phyloP scores from a whole-genome alignment of 257 asterid genomes.

The Nicotiana tabacum region DNA sequence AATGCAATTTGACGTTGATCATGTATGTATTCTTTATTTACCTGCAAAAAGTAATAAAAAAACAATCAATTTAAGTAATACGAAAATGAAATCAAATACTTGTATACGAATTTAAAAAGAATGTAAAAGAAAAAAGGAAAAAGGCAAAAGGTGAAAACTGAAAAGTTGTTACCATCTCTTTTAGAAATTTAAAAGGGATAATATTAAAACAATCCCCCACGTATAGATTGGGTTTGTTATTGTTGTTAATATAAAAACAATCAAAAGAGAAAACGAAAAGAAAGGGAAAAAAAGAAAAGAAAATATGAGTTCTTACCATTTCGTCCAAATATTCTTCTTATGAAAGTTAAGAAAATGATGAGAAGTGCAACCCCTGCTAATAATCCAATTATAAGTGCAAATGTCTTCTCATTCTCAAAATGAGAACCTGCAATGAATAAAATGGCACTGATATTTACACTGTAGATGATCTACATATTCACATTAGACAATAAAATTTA shows the following conservation, averaged over 20 bases:
- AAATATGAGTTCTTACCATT: constrained; percentile 32
- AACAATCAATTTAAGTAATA: background rate
- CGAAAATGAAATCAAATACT: background rate
- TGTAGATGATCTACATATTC: background rate
- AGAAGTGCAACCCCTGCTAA: constrained; percentile 74
- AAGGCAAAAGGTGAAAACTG: no score
- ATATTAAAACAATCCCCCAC: background rate
- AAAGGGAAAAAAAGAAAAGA: background rate
- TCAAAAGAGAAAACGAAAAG: background rate
- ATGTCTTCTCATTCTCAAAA: constrained; percentile 72
- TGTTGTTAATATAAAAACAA: background rate
- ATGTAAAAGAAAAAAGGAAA: background rate
- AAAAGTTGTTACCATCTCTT: no score
- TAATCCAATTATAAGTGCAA: constrained; percentile 75
- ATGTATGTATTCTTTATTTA: constrained; percentile 36
- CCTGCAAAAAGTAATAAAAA: constrained; percentile 48
- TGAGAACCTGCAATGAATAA: constrained; percentile 34
- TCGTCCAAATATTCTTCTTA: constrained; percentile 50
- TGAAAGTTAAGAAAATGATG: constrained; percentile 70
- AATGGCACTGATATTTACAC: background rate
- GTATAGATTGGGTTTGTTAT: no score
- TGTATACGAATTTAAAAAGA: background rate
- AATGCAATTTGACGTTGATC: constrained; percentile 33
- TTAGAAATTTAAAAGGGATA: background rate
- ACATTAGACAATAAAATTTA: no score